Evolutionary conservation across 2,329 filamentous ascomycete species (phyloP).

Genomic region (Ploettnerulaceae sp.): DNA sequence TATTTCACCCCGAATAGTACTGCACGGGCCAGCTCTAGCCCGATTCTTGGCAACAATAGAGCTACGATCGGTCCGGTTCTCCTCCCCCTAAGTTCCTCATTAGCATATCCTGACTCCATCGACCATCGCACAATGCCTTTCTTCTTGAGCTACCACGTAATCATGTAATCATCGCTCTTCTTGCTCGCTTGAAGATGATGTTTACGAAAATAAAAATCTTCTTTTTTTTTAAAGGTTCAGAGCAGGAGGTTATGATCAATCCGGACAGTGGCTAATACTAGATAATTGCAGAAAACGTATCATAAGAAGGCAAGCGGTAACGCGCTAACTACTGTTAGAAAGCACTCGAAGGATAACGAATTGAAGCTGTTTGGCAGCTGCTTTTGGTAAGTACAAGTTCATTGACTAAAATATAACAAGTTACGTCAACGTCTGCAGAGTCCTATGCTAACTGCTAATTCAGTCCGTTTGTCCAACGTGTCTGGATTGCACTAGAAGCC

Average conservation of each 20-base stretch:
- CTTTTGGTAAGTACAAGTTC: conserved; percentile 60
- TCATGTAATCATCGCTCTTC: conserved; percentile 1
- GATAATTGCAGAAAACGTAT: conserved; percentile 59
- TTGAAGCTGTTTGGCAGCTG: conserved; percentile 78
- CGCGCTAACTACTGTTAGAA: conserved; percentile 64
- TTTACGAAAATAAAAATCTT: not conserved
- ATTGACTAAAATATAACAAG: not conserved
- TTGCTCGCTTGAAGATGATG: not conserved
- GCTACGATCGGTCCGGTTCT: conserved; percentile 1
- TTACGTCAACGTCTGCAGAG: conserved; percentile 13
- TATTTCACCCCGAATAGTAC: not conserved
- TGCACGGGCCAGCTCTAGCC: conserved; percentile 8
- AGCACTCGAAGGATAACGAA: conserved; percentile 63
- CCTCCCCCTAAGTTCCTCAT: too few species aligned
- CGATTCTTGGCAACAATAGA: conserved; percentile 9
- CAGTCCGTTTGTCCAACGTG: conserved; percentile 75
- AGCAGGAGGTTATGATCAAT: conserved; percentile 28
- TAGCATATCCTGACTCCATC: not conserved
- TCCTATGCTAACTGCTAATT: conserved; percentile 11
- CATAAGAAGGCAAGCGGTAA: conserved; percentile 68
- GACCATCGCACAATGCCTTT: too few species aligned
- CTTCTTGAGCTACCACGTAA: not conserved
- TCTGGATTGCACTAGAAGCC: conserved; percentile 83
- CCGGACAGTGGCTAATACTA: conserved; percentile 39
- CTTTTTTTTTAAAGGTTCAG: conserved; percentile 6